Conservation (phyloP, 257 asterid genomes). For the Solanum acaule region DNA sequence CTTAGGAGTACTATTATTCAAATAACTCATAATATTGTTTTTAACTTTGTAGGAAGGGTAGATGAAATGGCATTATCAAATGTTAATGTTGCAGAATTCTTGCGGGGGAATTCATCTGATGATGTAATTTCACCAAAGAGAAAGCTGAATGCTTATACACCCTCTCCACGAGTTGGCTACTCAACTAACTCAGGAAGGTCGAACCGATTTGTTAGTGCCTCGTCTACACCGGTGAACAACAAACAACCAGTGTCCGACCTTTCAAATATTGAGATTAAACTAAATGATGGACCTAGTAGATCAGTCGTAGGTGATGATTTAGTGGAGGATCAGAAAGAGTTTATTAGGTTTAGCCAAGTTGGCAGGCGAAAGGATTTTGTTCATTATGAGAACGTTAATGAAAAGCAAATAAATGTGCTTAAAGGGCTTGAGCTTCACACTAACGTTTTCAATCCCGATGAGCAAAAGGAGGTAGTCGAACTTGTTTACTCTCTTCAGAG, state of each 20-base stretch:
- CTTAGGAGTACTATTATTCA: background rate
- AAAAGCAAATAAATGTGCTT: constrained; percentile 36
- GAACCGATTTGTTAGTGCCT: background rate
- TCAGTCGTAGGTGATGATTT: background rate
- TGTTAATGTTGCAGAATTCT: background rate
- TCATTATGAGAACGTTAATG: constrained; percentile 41
- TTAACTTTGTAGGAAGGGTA: constrained; percentile 1
- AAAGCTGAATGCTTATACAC: background rate
- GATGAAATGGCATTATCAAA: background rate
- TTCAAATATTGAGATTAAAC: background rate
- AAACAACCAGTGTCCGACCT: background rate
- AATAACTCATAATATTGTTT: background rate
- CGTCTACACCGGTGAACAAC: background rate
- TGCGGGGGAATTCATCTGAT: background rate
- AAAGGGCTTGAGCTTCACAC: constrained; percentile 73
- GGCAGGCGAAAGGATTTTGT: constrained; percentile 49
- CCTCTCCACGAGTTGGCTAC: background rate
- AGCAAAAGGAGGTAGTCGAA: constrained; percentile 60
- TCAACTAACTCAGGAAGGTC: background rate
- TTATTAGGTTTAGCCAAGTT: constrained; percentile 31
- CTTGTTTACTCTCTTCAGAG: constrained; percentile 40
- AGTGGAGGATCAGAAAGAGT: constrained; percentile 55
- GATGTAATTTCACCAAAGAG: background rate
- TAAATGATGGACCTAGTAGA: background rate
- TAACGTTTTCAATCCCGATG: constrained; percentile 59